Evolutionary conservation across 495 filamentous ascomycete genomes (phyloP).

Genomic region (Aspergillus haitiensis): DNA sequence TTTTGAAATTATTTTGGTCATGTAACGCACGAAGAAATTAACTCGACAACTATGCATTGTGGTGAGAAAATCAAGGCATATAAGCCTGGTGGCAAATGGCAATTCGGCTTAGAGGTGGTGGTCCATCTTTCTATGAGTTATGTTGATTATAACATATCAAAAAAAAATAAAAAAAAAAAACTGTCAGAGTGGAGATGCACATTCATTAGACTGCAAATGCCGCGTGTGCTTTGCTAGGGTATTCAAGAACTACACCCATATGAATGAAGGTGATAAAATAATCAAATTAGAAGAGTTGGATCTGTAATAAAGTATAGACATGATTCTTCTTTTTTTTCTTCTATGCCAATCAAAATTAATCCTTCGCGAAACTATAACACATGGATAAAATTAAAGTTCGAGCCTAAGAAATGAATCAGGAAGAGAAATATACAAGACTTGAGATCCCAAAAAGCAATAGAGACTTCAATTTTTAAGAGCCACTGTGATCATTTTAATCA

Average conservation of each 20-base stretch:
- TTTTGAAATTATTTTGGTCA: too few species aligned
- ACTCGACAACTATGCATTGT: too few species aligned
- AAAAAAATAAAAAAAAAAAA: not conserved
- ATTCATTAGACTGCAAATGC: slow-evolving; percentile 20
- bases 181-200: slow-evolving; percentile 20
- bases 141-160: not conserved
- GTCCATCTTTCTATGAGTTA: not conserved
- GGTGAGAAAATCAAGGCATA: too few species aligned
- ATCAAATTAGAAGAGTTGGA: not conserved
- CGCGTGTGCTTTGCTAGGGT: slow-evolving; percentile 21
- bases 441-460: not conserved
- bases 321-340: not conserved
- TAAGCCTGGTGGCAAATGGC: not conserved
- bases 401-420: too few species aligned
- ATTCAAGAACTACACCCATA: slow-evolving; percentile 3
- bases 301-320: not conserved
- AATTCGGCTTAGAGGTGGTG: not conserved
- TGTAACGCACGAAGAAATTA: too few species aligned
- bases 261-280: not conserved
- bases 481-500: slow-evolving; percentile 17
- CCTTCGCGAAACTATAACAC: not conserved
- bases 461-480: too few species aligned
- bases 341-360: not conserved
- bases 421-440: not conserved
- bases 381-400: too few species aligned